phyloP scores from a whole-genome alignment of 768 basidiomycete species.

The Gymnopilus junonius region DNA sequence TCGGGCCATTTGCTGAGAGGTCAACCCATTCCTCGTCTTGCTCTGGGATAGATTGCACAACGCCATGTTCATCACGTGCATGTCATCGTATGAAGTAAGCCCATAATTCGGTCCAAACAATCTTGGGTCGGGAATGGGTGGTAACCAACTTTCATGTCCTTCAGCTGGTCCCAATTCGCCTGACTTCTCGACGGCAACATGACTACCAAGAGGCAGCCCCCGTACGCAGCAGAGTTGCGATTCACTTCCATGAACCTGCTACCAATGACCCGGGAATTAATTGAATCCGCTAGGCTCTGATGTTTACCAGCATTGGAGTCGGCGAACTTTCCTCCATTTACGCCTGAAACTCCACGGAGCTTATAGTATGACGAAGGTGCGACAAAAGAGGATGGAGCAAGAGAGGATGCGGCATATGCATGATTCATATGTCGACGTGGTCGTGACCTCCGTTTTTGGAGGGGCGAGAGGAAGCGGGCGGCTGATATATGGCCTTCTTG shows the following conservation, averaged over 20 bases:
- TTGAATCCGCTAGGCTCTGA: conserved; percentile 58
- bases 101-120: conserved; percentile 61
- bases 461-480: conserved; percentile 62
- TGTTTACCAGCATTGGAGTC: conserved; percentile 44
- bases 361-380: conserved; percentile 84
- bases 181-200: conserved; percentile 53
- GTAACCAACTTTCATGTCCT: conserved; percentile 35
- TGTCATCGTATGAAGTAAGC: conserved; percentile 33
- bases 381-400: conserved; percentile 77
- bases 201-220: conserved; percentile 64
- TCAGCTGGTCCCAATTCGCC: conserved; percentile 50
- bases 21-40: conserved; percentile 64
- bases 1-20: conserved; percentile 50
- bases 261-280: conserved; percentile 65
- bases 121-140: conserved; percentile 57
- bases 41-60: conserved; percentile 30
- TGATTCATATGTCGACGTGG: conserved; percentile 59
- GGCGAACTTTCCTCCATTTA: conserved; percentile 62
- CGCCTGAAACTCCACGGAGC: conserved; percentile 61
- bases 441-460: conserved; percentile 38
- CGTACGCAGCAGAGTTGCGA: conserved; percentile 58
- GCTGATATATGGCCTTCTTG: conserved; percentile 64
- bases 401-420: conserved; percentile 69
- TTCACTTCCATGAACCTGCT: conserved; percentile 77
- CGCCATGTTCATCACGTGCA: conserved; percentile 42